A percentile compares a stretch with the other conserved stretches of the same genome.
Evolutionary conservation across 2,329 filamentous ascomycete genomes (phyloP).

Genomic region (Tolypocladium amazonense): DNA sequence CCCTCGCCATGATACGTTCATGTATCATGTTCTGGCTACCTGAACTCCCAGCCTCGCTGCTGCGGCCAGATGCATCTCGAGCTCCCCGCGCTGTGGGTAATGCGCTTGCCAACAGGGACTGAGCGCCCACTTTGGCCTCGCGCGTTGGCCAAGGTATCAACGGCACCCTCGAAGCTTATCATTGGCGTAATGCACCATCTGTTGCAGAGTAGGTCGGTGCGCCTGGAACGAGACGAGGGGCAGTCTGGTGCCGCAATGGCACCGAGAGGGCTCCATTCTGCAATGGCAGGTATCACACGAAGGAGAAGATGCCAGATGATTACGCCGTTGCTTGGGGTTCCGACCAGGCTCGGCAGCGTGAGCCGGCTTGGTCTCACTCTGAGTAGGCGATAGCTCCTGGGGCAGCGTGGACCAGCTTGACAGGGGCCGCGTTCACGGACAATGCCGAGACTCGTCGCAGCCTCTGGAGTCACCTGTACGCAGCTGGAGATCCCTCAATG

Average conservation of each 20-base stretch:
- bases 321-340: slow-evolving; percentile 1
- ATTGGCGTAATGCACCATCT: no score
- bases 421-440: no score
- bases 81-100: background rate
- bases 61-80: no score
- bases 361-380: background rate
- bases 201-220: slow-evolving; percentile 3
- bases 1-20: background rate
- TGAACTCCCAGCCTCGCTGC: background rate
- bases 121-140: background rate
- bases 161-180: no score
- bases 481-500: no score
- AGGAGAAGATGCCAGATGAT: slow-evolving; percentile 1
- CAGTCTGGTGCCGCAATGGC: background rate
- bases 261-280: background rate
- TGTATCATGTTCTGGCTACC: background rate
- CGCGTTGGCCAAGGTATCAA: no score
- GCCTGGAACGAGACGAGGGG: background rate
- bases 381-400: background rate
- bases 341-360: background rate
- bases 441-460: no score
- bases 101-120: slow-evolving; percentile 2
- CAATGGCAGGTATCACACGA: slow-evolving; percentile 1
- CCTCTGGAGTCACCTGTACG: no score
- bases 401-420: background rate